phyloP scores from a whole-genome alignment of 495 filamentous ascomycete genomes.

The Penicillium verhagenii region DNA sequence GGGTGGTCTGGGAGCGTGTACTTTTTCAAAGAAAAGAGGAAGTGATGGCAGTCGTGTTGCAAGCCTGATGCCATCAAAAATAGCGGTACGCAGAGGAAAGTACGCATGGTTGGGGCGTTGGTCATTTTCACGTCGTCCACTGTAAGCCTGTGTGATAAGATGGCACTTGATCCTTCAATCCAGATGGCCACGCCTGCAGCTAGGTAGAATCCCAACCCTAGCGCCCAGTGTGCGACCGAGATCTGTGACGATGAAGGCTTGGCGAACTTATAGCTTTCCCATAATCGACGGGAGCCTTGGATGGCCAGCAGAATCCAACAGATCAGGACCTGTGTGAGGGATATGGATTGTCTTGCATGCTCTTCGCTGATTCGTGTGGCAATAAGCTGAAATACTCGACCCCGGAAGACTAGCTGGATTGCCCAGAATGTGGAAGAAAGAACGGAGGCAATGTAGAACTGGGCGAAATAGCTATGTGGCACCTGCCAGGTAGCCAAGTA shows the following conservation, averaged over 20 bases:
- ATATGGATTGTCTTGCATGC: constrained; percentile 51
- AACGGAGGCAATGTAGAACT: constrained; percentile 80
- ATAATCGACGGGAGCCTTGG: constrained; percentile 72
- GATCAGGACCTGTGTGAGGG: constrained; percentile 62
- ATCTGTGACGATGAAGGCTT: constrained; percentile 70
- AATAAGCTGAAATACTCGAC: constrained; percentile 44
- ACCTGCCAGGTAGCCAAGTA: constrained; percentile 55
- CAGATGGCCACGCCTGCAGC: constrained; percentile 71
- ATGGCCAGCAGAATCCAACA: constrained; percentile 68
- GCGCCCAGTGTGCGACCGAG: constrained; percentile 78
- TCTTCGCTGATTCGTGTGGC: constrained; percentile 36
- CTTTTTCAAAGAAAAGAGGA: constrained; percentile 77
- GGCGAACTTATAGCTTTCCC: constrained; percentile 64
- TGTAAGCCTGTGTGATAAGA: constrained; percentile 30
- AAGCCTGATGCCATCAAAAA: constrained; percentile 74
- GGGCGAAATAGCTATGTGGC: constrained; percentile 82
- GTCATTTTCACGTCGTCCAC: constrained; percentile 35
- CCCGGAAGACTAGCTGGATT: constrained; percentile 59
- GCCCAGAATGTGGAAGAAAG: constrained; percentile 75
- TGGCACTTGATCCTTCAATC: constrained; percentile 79
- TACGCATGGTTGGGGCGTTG: constrained; percentile 54
- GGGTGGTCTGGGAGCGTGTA: constrained; percentile 78
- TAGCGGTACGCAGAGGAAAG: constrained; percentile 57
- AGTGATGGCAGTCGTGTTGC: constrained; percentile 78
- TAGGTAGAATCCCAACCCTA: constrained; percentile 78